phyloP scores from a whole-genome alignment of 306 rosid species.

The Acacia crassicarpa region DNA sequence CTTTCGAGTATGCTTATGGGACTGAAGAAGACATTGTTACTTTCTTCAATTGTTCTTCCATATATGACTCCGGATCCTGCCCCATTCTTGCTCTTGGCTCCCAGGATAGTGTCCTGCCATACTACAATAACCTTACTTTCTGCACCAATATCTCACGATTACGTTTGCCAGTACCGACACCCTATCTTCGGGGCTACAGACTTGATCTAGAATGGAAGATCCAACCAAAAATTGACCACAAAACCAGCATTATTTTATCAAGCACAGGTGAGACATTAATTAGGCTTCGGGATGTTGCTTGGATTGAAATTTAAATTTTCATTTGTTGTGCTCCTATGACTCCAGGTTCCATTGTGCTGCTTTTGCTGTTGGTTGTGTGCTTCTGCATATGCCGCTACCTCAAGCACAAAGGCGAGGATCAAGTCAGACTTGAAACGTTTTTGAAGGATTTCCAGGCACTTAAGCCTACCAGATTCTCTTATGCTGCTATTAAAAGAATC shows the following conservation, averaged over 20 bases:
- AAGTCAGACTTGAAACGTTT: conserved; percentile 32
- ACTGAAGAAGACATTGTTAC: not conserved
- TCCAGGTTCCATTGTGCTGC: not conserved
- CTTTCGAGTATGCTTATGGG: not conserved
- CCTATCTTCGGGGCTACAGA: fast-evolving
- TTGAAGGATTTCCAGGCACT: conserved; percentile 37
- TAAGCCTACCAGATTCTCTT: conserved; percentile 42
- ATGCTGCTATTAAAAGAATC: conserved; percentile 40
- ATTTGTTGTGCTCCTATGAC: not conserved
- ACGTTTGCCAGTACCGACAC: not conserved
- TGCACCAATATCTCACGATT: conserved; percentile 15
- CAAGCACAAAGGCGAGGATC: conserved; percentile 28
- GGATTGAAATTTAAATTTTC: not conserved
- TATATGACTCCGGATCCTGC: not conserved
- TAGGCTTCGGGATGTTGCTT: too few relatives aligned
- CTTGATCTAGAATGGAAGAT: too few relatives aligned
- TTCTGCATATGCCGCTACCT: not conserved
- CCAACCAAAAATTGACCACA: not conserved
- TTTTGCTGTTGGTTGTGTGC: not conserved
- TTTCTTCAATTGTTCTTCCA: conserved; percentile 24
- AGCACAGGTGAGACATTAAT: not conserved
- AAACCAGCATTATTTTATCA: not conserved
- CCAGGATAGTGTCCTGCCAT: fast-evolving
- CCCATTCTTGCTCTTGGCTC: not conserved
- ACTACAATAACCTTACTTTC: not conserved